Conservation (phyloP, 805 yeast genomes). For the Candida ponderosae region DNA sequence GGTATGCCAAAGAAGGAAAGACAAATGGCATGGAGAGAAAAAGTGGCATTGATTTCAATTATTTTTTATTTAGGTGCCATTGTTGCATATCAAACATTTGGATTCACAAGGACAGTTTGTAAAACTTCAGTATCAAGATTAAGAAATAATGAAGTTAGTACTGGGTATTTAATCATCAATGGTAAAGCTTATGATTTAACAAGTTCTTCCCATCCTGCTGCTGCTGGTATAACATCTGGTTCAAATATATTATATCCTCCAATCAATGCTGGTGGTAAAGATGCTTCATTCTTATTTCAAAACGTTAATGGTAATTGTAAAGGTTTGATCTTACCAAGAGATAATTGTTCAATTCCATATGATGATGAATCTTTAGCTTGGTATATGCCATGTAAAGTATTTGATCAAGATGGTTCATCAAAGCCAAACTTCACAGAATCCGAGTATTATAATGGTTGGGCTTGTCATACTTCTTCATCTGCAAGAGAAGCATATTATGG, state of each 20-base stretch:
- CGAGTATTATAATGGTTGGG: conserved; percentile 74
- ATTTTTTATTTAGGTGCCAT: conserved; percentile 67
- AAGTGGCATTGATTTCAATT: conserved; percentile 74
- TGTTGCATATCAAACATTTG: conserved; percentile 85
- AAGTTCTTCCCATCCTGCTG: conserved; percentile 70
- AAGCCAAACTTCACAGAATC: conserved; percentile 49
- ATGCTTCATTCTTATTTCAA: conserved; percentile 79
- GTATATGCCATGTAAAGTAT: conserved; percentile 90
- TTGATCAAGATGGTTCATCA: conserved; percentile 64
- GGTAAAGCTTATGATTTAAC: conserved; percentile 76
- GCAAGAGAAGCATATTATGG: conserved; percentile 67
- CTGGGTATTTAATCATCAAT: conserved; percentile 63
- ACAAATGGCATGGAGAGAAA: conserved; percentile 96
- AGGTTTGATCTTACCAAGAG: conserved; percentile 64
- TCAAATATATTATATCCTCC: conserved; percentile 81
- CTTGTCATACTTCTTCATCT: conserved; percentile 71
- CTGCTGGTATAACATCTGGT: conserved; percentile 66
- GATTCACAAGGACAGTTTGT: conserved; percentile 82
- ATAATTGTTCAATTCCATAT: conserved; percentile 63
- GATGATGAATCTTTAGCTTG: conserved; percentile 68
- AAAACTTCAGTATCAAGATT: conserved; percentile 37
- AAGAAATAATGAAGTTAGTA: conserved; percentile 48
- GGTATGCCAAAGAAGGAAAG: conserved; percentile 77
- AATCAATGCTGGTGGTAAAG: conserved; percentile 78
- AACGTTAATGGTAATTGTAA: conserved; percentile 90